phyloP scores from a whole-genome alignment of 2,329 filamentous ascomycete genomes.

The Didymella pomorum region DNA sequence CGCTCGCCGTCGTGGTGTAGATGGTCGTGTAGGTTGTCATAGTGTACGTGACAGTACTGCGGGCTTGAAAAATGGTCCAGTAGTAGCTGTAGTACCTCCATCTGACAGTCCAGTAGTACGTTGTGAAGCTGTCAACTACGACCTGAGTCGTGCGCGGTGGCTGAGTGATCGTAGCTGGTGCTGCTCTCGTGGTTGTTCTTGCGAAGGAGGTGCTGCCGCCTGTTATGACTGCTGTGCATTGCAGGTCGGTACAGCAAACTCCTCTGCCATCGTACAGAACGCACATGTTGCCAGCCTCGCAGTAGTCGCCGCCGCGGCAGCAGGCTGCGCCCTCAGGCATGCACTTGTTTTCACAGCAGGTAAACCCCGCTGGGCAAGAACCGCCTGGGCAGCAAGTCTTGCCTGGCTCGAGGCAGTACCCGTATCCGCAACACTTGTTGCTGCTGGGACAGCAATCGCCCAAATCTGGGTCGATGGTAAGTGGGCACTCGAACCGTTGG shows the following conservation, averaged over 20 bases:
- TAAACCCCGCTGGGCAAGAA: conserved; percentile 17
- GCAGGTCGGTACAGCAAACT: conserved; percentile 30
- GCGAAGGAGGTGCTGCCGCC: conserved; percentile 24
- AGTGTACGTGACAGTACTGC: conserved; percentile 26
- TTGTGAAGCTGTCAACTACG: conserved; percentile 14
- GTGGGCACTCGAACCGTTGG: too few species aligned
- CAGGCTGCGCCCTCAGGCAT: conserved; percentile 22
- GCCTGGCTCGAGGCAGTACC: conserved; percentile 27
- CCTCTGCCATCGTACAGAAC: conserved; percentile 18
- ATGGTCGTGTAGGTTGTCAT: conserved; percentile 25
- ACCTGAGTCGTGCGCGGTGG: conserved; percentile 16
- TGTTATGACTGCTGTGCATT: conserved; percentile 26
- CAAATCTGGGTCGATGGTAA: conserved; percentile 18
- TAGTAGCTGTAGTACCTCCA: conserved; percentile 30
- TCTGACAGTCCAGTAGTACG: conserved; percentile 30
- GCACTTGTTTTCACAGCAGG: conserved; percentile 27
- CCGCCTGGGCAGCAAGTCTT: conserved; percentile 27
- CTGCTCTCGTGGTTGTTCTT: conserved; percentile 8
- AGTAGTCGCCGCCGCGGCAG: conserved; percentile 23
- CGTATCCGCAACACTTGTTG: conserved; percentile 23
- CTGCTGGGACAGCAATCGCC: conserved; percentile 24
- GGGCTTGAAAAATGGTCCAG: conserved; percentile 21
- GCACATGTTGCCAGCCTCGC: conserved; percentile 29
- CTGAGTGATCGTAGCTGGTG: conserved; percentile 17
- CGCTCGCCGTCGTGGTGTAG: conserved; percentile 28